These are phyloP conservation scores for Delonix regia DNA, from an alignment of 306 rosid species.

Conservation along the genomic window DNA sequence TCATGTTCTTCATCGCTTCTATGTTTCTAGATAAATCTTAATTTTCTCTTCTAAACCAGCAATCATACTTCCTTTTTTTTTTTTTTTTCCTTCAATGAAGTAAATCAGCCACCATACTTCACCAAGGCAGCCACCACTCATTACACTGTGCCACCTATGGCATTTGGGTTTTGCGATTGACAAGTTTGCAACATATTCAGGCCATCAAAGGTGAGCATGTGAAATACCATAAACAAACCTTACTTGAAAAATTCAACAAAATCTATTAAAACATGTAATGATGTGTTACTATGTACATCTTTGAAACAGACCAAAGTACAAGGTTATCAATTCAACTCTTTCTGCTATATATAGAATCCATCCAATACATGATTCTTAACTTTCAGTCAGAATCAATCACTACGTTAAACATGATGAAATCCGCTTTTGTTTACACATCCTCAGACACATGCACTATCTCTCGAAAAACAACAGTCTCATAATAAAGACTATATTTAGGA, in stretches of 20 bases:
- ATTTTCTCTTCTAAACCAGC: not conserved
- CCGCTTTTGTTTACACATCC: not conserved
- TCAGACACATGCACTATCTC: not conserved
- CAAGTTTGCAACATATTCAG: not conserved
- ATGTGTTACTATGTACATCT: not conserved
- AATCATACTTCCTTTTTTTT: too few species aligned
- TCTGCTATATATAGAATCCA: not conserved
- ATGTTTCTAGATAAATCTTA: not conserved
- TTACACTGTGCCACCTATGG: not conserved
- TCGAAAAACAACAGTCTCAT: not conserved
- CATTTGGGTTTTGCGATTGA: not conserved
- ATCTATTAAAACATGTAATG: not conserved
- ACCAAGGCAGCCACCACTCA: not conserved
- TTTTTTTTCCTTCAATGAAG: too few species aligned
- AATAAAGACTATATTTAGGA: not conserved
- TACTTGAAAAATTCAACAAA: not conserved
- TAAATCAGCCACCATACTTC: not conserved
- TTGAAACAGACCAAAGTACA: not conserved
- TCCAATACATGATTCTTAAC: not conserved
- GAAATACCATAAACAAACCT: not conserved
- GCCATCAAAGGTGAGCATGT: not conserved
- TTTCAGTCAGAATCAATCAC: not conserved
- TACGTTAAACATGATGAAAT: not conserved
- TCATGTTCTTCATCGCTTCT: not conserved
- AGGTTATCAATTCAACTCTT: slow-evolving; percentile 6